Conservation (phyloP, 2,329 filamentous ascomycete genomes). For the Cladosporium sp. region DNA sequence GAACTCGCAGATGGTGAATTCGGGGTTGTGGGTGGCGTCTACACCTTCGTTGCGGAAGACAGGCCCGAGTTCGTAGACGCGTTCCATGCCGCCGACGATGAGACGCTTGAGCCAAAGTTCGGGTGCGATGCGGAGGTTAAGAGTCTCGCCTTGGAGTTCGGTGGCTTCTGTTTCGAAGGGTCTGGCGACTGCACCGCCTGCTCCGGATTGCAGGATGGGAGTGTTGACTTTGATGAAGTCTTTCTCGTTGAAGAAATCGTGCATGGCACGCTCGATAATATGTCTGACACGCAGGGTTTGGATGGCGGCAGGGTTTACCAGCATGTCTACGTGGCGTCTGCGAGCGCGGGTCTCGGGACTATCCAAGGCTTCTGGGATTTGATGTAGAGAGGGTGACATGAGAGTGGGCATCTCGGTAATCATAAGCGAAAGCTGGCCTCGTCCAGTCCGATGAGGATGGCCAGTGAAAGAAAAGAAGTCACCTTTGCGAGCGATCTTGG, state of each 20-base stretch:
- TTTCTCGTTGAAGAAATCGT: conserved; percentile 66
- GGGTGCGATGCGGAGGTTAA: conserved; percentile 83
- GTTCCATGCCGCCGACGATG: conserved; percentile 81
- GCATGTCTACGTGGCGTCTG: conserved; percentile 79
- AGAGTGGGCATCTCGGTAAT: conserved; percentile 65
- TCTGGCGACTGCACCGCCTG: conserved; percentile 81
- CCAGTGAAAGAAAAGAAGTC: conserved; percentile 73
- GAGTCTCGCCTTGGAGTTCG: conserved; percentile 65
- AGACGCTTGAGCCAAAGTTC: conserved; percentile 94
- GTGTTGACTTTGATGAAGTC: conserved; percentile 86
- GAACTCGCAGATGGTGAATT: conserved; percentile 97
- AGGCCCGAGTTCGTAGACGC: conserved; percentile 88
- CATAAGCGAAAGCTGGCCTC: conserved; percentile 72
- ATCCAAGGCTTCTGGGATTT: conserved; percentile 66
- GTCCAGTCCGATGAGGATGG: conserved; percentile 61
- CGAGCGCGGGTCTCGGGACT: conserved; percentile 69
- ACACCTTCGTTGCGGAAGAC: conserved; percentile 87
- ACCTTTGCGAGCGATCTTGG: conserved; percentile 67
- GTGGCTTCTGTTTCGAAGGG: conserved; percentile 79
- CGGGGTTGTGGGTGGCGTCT: conserved; percentile 89
- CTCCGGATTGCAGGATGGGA: conserved; percentile 75
- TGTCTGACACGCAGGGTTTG: conserved; percentile 72
- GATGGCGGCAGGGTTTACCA: conserved; percentile 65
- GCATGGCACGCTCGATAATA: conserved; percentile 67
- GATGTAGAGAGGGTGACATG: conserved; percentile 73